Conservation (phyloP, 139 green algal species). For the Chlorella vulgaris region DNA sequence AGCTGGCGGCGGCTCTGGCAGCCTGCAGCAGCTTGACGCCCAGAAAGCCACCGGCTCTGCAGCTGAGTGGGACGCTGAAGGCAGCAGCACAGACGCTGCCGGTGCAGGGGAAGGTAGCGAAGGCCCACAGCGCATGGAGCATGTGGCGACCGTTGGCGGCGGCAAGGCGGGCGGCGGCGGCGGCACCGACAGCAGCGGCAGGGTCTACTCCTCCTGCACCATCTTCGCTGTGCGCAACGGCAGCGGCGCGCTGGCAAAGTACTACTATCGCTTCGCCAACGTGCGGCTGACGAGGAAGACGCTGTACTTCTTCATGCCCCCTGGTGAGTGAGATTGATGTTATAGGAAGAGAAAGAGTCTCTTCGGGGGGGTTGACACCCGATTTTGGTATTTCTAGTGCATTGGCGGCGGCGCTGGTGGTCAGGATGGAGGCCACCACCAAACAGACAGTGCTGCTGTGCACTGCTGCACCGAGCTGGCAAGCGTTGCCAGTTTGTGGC, state of each 20-base stretch:
- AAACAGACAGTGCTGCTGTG: too few species aligned
- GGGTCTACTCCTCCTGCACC: slow-evolving; percentile 19
- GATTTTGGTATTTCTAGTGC: too few species aligned
- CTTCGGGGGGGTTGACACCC: too few species aligned
- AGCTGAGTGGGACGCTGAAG: not conserved
- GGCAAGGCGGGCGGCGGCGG: not conserved
- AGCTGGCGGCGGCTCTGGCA: not conserved
- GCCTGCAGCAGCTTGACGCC: not conserved
- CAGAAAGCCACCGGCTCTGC: too few species aligned
- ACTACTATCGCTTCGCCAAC: slow-evolving; percentile 35
- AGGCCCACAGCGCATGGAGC: not conserved
- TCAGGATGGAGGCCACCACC: too few species aligned
- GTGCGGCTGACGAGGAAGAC: slow-evolving; percentile 28
- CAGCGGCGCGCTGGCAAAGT: slow-evolving; percentile 24
- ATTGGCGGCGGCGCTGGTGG: too few species aligned
- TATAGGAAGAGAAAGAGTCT: not conserved
- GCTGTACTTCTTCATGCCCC: slow-evolving; percentile 26
- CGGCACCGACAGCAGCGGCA: not conserved
- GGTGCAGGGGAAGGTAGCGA: not conserved
- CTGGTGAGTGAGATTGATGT: slow-evolving; percentile 9
- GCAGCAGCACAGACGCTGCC: not conserved
- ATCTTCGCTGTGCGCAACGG: slow-evolving; percentile 23
- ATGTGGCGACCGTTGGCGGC: not conserved
- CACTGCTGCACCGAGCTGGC: too few species aligned
- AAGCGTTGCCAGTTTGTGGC: too few species aligned